phyloP scores from a whole-genome alignment of 73 alveolate genomes.

The Paramecium pentaurelia region DNA sequence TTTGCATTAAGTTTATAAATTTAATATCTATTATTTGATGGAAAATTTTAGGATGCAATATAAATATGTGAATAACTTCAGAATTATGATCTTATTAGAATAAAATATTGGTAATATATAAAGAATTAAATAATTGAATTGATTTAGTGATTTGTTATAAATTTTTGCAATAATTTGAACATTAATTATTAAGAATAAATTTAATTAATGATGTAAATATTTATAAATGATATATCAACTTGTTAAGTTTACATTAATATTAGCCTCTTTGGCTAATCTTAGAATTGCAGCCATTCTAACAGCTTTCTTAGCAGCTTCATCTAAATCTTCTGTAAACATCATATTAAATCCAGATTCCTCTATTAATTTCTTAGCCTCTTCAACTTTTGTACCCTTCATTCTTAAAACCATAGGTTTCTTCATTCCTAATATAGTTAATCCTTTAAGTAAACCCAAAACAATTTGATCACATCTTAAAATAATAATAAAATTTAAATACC shows the following conservation, averaged over 20 bases:
- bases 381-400: slow-evolving; percentile 79
- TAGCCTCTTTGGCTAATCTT: slow-evolving; percentile 61
- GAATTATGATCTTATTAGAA: slow-evolving; percentile 32
- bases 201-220: not conserved
- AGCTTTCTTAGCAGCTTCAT: slow-evolving; percentile 77
- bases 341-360: slow-evolving; percentile 73
- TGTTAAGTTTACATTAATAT: slow-evolving; percentile 47
- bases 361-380: slow-evolving; percentile 74
- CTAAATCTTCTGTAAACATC: slow-evolving; percentile 78
- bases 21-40: not conserved
- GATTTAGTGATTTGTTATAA: not conserved
- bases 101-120: slow-evolving; percentile 51
- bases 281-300: slow-evolving; percentile 71
- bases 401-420: slow-evolving; percentile 81
- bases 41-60: not conserved
- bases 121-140: not conserved
- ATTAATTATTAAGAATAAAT: not conserved
- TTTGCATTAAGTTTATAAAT: not conserved
- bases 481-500: not conserved
- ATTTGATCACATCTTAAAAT: slow-evolving; percentile 65
- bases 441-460: slow-evolving; percentile 67
- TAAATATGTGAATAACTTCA: not conserved
- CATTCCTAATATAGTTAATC: slow-evolving; percentile 62
- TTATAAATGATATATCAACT: slow-evolving; percentile 30
- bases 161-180: not conserved